These are phyloP conservation scores for Brachypodium distachyon DNA, from an alignment of 202 grass and related monocot species.

Conservation along the genomic window DNA sequence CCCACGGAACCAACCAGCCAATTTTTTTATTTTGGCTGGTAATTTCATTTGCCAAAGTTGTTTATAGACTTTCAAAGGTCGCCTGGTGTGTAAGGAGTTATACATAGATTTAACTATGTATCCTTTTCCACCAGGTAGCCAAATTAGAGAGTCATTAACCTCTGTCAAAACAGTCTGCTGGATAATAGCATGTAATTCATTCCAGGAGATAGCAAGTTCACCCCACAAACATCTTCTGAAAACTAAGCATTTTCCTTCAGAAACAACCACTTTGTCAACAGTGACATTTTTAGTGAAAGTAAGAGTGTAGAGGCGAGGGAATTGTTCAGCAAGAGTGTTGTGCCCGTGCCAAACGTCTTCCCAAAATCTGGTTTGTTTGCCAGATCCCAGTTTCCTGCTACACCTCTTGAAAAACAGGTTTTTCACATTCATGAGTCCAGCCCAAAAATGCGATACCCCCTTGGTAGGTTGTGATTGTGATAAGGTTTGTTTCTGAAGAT, in stretches of 20 bases:
- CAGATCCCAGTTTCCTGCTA: background rate
- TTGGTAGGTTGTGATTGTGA: rapidly evolving
- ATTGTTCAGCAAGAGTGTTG: rapidly evolving
- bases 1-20: background rate
- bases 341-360: background rate
- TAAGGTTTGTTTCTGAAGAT: background rate
- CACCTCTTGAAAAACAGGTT: background rate
- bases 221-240: background rate
- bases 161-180: too few relatives aligned
- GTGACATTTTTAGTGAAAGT: background rate
- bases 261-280: background rate
- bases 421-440: background rate
- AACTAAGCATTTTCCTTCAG: background rate
- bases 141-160: too few relatives aligned
- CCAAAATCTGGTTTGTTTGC: background rate
- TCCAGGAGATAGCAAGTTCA: rapidly evolving
- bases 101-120: background rate
- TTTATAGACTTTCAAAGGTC: too few relatives aligned
- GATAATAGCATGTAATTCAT: background rate
- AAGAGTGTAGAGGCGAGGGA: background rate
- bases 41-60: too few relatives aligned
- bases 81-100: too few relatives aligned
- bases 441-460: background rate
- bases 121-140: too few relatives aligned
- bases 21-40: background rate